A percentile compares a stretch with the other conserved stretches of the same genome.
These are phyloP conservation scores for Cyamopsis tetragonoloba DNA, from an alignment of 306 rosid genomes.

Conservation along the genomic window DNA sequence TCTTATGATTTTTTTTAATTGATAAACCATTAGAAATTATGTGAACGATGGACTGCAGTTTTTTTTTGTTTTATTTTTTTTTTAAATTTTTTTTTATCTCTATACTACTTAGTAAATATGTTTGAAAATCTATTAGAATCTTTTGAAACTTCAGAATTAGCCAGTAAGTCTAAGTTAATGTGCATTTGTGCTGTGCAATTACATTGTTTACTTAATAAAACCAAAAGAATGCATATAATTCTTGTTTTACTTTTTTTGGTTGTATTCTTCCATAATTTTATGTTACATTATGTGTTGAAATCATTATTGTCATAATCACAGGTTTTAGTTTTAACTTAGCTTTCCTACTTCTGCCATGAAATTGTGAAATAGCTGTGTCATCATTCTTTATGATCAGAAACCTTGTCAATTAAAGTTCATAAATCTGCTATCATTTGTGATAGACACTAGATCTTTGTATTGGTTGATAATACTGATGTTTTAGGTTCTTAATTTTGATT, in stretches of 20 bases:
- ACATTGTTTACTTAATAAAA: not conserved
- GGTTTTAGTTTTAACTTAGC: not conserved
- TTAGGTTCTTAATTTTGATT: not conserved
- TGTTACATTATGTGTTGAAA: not conserved
- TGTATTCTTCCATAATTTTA: constrained; percentile 16
- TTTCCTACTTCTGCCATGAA: not conserved
- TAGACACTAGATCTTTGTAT: not conserved
- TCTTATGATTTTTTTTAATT: not conserved
- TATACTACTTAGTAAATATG: not conserved
- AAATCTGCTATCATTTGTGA: not conserved
- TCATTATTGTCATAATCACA: not conserved
- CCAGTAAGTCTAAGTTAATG: not conserved
- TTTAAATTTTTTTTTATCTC: not conserved
- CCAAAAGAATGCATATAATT: not conserved
- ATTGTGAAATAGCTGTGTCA: not conserved
- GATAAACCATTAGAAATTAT: not conserved
- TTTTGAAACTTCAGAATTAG: not conserved
- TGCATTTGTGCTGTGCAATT: not conserved
- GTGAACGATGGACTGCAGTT: not conserved
- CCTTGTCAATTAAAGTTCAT: not conserved
- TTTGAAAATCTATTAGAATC: not conserved
- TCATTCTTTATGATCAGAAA: not conserved
- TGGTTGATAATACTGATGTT: not conserved
- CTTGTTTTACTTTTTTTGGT: not conserved
- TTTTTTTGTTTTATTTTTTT: not conserved